Base-by-base conservation (phyloP, 192 early-diverging fungal genomes). In the Podochytrium sp. region DNA sequence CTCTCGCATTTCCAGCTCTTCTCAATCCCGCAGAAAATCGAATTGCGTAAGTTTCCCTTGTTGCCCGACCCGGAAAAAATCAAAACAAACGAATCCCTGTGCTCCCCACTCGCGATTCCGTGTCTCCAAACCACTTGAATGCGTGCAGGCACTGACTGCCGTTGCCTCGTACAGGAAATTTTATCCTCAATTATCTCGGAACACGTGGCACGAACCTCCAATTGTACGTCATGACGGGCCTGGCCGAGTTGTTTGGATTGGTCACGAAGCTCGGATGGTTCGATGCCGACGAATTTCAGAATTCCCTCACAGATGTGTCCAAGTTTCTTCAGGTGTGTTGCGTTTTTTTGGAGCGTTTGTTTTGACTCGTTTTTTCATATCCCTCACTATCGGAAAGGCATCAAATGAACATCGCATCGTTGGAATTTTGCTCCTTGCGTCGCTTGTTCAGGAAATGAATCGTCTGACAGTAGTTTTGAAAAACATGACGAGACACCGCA, bases 361-460 rank as follows among this genome's bases (percentile, higher is more conserved):
- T 65, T 29, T 32, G 1, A 69, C 12, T 32, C n/a, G 53, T 50
- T 56, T n/a, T 65, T 67, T 59, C 12, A 52, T 57, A n/a, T n/a
- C n/a, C n/a, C n/a, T n/a, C n/a, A n/a, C n/a, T 51, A 0, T 23
- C 27, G 30, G n/a, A 7, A 42, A 89, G 87, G 79, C 85, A 27
- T 80, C 83, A 27, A 74, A 80, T 32, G 83, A 86, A 43, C 86
- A 90, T 68, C 79, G 82, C 23, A 76, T 91, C 34, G 77, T 92
- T 55, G 92, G 86, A 29, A 75, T 94, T 59, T 85, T 92, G 74
- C 80, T 93, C 51, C 70, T 94, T 53, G 78, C 83, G 0, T 79
- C 84, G 2, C 80, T 94, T 47, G 90, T 95, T 18, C 83, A 84
- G 51, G 93, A 94, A 78, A 92, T 94, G 78, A 93, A 92, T 81